Evolutionary conservation across 176 grass and related monocot genomes (phyloP), one percentile per base, ranked within the genome.

Genomic region (Sorghum bicolor): DNA sequence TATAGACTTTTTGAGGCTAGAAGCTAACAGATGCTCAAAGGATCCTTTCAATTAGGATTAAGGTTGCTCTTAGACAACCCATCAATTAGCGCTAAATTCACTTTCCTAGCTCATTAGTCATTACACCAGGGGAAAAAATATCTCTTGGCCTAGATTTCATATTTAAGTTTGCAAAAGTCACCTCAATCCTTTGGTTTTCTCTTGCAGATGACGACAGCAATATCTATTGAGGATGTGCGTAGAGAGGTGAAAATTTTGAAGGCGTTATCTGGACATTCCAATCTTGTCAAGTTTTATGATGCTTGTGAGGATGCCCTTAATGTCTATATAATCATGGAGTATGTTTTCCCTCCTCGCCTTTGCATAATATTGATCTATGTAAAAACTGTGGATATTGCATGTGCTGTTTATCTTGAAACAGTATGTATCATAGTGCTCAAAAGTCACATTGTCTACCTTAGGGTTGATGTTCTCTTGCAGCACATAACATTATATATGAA

Each of bases 311-410:
- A 99, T 87, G 75, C 47, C 5, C 77, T 87, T 85, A 96, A 92
- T 81, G 91, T 99, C 86, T 99, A 99, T 91, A 96, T 99, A 83
- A 85, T 99, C 75, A 99, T 99, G 97, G 97, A 99, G 97, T 99
- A 96, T 83, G 93, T 87, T 83, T 80, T 43, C 22, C 68, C 66
- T 67, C 79, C 62, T 80, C 70, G 62, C 39, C 19, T 79, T 70
- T 4, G 38, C 75, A 43, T 84, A 62, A 62, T 58, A 63, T 48
- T 79, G 22, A 86, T 72, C 16, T 34, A 30, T 34, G 40, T 85
- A 43, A 81, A 76, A 62, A 77, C 32, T 71, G 70, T 10, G 32
- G 8, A 39, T 36, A 65, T 40, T 78, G 10, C 52, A 33, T 72
- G 72, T 71, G 39, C 17, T 5, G 45, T 64, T 48, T 71, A 26